A percentile compares a stretch with the other conserved stretches of the same genome.
phyloP scores from a whole-genome alignment of 176 grass and related monocot species.

The Phoenix roebelenii region DNA sequence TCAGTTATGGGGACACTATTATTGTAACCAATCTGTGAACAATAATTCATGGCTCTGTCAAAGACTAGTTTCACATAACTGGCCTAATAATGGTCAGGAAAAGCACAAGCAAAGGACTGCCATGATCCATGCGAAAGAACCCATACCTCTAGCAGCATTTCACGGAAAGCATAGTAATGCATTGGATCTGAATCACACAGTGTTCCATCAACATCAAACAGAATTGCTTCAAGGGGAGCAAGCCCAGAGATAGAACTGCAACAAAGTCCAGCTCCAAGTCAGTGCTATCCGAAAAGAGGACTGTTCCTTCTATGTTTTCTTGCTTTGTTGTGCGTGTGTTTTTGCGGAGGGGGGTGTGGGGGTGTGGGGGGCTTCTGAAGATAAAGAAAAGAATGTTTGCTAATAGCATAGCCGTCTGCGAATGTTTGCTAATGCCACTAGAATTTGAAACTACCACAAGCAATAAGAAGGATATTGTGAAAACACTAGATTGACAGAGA shows the following conservation, averaged over 20 bases:
- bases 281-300: too few relatives aligned
- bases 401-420: too few relatives aligned
- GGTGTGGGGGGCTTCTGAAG: too few relatives aligned
- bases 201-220: slow-evolving; percentile 90
- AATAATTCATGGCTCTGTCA: background rate
- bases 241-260: slow-evolving; percentile 40
- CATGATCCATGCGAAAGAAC: background rate
- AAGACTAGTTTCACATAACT: background rate
- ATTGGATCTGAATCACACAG: slow-evolving; percentile 86
- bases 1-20: slow-evolving; percentile 77
- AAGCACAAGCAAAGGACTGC: background rate
- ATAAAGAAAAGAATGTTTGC: too few relatives aligned
- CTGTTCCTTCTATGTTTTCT: too few relatives aligned
- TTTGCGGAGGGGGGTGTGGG: too few relatives aligned
- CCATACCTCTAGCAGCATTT: slow-evolving; percentile 59
- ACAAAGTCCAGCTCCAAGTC: background rate
- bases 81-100: background rate
- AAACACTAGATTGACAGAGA: too few relatives aligned
- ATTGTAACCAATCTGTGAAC: slow-evolving; percentile 85
- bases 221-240: slow-evolving; percentile 64
- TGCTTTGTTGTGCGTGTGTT: too few relatives aligned
- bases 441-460: too few relatives aligned
- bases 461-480: too few relatives aligned
- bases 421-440: too few relatives aligned
- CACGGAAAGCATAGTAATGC: slow-evolving; percentile 70